These are phyloP conservation scores for Suhomyces yuchorum DNA, from an alignment of 1,139 yeast species.

Conservation along the genomic window DNA sequence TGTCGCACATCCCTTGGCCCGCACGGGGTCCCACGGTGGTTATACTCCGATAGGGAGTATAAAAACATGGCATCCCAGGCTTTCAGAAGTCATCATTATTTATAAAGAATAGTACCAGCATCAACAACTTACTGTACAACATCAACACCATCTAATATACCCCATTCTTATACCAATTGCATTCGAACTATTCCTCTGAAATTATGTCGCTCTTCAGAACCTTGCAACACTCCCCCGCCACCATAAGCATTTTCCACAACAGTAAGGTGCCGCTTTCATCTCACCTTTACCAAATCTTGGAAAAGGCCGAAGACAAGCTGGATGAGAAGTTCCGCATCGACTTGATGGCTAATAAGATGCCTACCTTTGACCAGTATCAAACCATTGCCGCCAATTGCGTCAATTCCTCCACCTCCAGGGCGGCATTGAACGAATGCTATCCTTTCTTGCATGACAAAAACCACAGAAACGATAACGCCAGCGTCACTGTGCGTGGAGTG, in stretches of 20 bases:
- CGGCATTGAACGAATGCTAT: conserved; percentile 35
- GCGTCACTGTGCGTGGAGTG: conserved; percentile 32
- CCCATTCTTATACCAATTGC: no score
- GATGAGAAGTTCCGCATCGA: conserved; percentile 39
- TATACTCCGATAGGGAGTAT: conserved; percentile 10
- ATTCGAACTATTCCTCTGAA: not conserved
- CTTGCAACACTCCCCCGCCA: conserved; percentile 47
- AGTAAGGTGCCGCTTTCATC: conserved; percentile 37
- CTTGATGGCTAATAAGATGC: conserved; percentile 43
- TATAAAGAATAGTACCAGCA: not conserved
- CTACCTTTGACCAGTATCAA: conserved; percentile 47
- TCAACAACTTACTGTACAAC: not conserved
- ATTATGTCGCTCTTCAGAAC: conserved; percentile 45
- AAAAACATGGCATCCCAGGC: conserved; percentile 3
- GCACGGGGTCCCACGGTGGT: conserved; percentile 13
- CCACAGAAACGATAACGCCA: conserved; percentile 20
- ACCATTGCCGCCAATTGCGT: conserved; percentile 33
- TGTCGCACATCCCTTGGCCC: conserved; percentile 13
- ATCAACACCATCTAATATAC: not conserved
- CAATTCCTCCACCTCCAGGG: conserved; percentile 28
- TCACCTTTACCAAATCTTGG: conserved; percentile 34
- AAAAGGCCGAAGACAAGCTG: conserved; percentile 32
- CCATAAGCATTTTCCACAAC: conserved; percentile 47
- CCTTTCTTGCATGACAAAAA: conserved; percentile 40
- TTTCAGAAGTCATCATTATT: not conserved